phyloP scores from a whole-genome alignment of 1,139 yeast species.

The Protomyces arabidopsidicola region DNA sequence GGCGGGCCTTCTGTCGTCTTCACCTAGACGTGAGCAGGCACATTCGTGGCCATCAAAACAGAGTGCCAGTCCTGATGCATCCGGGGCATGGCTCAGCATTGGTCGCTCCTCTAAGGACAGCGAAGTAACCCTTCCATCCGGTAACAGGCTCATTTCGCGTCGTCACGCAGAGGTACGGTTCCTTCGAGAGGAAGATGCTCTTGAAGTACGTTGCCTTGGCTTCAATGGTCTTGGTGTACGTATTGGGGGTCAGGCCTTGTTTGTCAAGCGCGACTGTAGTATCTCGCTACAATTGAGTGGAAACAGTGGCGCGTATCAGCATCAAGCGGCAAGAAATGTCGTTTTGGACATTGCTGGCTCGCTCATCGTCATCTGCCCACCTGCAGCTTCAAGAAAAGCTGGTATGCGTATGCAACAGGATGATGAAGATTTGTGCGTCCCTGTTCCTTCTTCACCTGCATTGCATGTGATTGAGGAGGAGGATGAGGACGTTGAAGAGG shows the following conservation, averaged over 20 bases:
- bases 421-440: not conserved
- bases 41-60: constrained; percentile 4
- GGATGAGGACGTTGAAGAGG: not conserved
- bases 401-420: not conserved
- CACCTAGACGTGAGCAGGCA: not conserved
- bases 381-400: not conserved
- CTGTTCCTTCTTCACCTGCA: constrained; percentile 14
- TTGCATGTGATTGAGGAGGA: not conserved
- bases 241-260: constrained; percentile 11
- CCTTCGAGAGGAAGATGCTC: constrained; percentile 34
- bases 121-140: constrained; percentile 46
- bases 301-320: not conserved
- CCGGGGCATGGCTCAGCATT: constrained; percentile 11
- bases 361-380: not conserved
- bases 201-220: constrained; percentile 57
- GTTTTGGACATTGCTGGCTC: constrained; percentile 20
- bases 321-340: not conserved
- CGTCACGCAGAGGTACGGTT: constrained; percentile 51
- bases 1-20: constrained; percentile 9
- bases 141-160: constrained; percentile 61
- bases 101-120: constrained; percentile 13
- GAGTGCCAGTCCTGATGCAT: constrained; percentile 1
- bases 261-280: not conserved
- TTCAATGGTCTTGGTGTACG: constrained; percentile 53
- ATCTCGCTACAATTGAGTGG: not conserved